Percentiles rank a stretch among this genome's conserved stretches.
These are phyloP conservation scores for Schwanniomyces sp. DNA, from an alignment of 805 yeast species.

Conservation along the genomic window DNA sequence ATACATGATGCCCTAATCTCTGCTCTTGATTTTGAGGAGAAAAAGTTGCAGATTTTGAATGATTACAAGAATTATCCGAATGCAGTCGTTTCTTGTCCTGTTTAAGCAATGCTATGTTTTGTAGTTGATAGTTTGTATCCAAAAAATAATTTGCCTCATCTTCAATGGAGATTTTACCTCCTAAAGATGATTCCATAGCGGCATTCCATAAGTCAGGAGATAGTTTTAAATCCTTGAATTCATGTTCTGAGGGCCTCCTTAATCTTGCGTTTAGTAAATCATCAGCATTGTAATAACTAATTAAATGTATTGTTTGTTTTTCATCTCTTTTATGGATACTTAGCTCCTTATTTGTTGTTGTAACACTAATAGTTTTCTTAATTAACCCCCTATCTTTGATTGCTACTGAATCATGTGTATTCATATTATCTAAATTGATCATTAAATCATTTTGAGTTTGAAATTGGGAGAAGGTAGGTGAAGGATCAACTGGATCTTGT, in stretches of 20 bases:
- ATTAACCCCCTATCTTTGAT: conserved; percentile 73
- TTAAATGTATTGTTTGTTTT: conserved; percentile 62
- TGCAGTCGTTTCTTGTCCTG: background rate
- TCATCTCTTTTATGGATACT: conserved; percentile 21
- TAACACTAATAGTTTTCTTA: conserved; percentile 76
- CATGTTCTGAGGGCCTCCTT: conserved; percentile 55
- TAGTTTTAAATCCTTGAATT: conserved; percentile 51
- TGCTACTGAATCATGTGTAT: conserved; percentile 53
- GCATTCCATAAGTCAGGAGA: conserved; percentile 53
- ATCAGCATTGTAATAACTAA: conserved; percentile 74
- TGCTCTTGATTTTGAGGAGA: background rate
- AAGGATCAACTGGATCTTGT: background rate
- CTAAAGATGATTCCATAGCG: conserved; percentile 56
- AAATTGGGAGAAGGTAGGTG: background rate
- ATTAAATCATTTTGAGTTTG: background rate
- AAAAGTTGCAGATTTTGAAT: background rate
- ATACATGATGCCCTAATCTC: background rate
- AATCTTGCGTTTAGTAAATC: conserved; percentile 66
- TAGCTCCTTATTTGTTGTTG: conserved; percentile 38
- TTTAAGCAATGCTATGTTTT: conserved; percentile 34
- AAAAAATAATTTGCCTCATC: conserved; percentile 51
- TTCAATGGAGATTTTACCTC: conserved; percentile 52
- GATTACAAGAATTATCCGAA: conserved; percentile 4
- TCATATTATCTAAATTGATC: conserved; percentile 8
- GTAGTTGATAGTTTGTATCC: conserved; percentile 45